phyloP scores from a whole-genome alignment of 257 asterid genomes.

The Leptodermis oblonga region DNA sequence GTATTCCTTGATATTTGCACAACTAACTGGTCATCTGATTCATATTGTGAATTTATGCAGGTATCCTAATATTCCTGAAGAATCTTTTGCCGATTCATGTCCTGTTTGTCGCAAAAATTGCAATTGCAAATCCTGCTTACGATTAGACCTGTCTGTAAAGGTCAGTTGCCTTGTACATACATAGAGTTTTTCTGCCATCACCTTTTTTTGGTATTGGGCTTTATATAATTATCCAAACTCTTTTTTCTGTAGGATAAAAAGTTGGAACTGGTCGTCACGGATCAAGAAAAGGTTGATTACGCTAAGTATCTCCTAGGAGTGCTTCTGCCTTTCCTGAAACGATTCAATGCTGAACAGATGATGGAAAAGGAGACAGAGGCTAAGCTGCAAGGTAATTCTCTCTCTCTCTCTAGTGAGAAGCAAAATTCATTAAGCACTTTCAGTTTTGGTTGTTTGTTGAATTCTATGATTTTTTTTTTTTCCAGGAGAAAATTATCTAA shows the following conservation, averaged over 20 bases:
- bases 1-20: neutral
- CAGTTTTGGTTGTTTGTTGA: neutral
- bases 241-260: conserved; percentile 39
- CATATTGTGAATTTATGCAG: conserved; percentile 28
- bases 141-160: conserved; percentile 46
- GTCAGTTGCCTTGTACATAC: conserved; percentile 35
- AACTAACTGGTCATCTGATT: conserved; percentile 10
- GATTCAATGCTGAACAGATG: conserved; percentile 51
- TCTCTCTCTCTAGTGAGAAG: conserved; percentile 9
- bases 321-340: conserved; percentile 72
- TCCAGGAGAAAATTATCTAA: neutral
- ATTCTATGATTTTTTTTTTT: no score
- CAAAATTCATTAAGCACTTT: neutral
- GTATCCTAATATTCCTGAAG: conserved; percentile 74
- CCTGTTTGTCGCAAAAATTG: conserved; percentile 78
- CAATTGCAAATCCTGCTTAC: conserved; percentile 89
- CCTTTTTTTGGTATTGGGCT: conserved; percentile 6
- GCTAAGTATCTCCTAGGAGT: conserved; percentile 47
- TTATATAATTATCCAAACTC: neutral
- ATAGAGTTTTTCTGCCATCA: conserved; percentile 12
- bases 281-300: conserved; percentile 41
- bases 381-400: conserved; percentile 47
- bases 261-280: conserved; percentile 24
- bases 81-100: conserved; percentile 66
- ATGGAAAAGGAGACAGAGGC: conserved; percentile 69